phyloP scores from a whole-genome alignment of 2,329 filamentous ascomycete species.

The Fusarium solani-melongenae region DNA sequence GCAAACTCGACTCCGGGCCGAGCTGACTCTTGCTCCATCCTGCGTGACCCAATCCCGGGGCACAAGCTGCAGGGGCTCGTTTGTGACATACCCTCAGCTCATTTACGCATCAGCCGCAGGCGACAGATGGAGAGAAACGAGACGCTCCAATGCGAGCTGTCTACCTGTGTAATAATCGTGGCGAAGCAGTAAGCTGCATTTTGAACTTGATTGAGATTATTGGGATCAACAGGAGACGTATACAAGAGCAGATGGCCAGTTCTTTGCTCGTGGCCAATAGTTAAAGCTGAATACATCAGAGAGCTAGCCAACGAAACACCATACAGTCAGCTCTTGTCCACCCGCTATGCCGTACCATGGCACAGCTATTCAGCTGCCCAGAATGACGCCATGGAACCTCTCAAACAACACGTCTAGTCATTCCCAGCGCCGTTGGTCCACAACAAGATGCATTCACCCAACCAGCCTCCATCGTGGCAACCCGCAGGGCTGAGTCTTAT shows the following conservation, averaged over 20 bases:
- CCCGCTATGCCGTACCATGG: neutral
- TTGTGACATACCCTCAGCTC: neutral
- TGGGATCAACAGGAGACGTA: neutral
- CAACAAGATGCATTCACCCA: neutral
- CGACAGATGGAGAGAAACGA: neutral
- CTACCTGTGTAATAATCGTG: neutral
- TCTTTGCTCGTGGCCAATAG: neutral
- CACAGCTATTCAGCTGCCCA: neutral
- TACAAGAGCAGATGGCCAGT: neutral
- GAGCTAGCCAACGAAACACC: neutral
- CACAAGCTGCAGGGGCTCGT: neutral
- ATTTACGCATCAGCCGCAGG: neutral
- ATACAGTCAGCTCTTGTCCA: neutral
- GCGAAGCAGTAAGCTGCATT: neutral
- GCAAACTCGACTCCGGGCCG: neutral
- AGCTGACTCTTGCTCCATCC: neutral
- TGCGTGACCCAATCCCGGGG: neutral
- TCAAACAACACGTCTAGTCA: neutral
- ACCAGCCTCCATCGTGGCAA: neutral
- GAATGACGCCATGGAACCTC: neutral
- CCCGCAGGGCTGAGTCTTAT: neutral
- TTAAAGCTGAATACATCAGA: neutral
- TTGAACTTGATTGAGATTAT: neutral
- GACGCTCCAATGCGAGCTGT: neutral
- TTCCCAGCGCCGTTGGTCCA: neutral